phyloP scores from a whole-genome alignment of 2,329 filamentous ascomycete genomes.

The Colletotrichum orchidophilum region DNA sequence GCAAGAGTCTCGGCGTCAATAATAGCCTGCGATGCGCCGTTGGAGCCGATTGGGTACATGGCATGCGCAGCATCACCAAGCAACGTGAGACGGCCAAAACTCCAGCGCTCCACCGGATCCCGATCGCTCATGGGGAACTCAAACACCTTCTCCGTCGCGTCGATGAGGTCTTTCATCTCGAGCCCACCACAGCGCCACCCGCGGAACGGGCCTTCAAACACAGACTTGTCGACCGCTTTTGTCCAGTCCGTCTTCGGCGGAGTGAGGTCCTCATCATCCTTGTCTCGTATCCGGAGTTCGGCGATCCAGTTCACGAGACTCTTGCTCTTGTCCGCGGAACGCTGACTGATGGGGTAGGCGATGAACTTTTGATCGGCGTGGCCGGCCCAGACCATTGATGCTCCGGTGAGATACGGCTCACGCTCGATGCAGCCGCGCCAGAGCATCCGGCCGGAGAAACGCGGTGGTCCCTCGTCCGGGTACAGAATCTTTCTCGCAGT shows the following conservation, averaged over 20 bases:
- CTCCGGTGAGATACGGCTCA: slow-evolving; percentile 10
- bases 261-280: slow-evolving; percentile 6
- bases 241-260: slow-evolving; percentile 20
- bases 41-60: slow-evolving; percentile 35
- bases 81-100: slow-evolving; percentile 32
- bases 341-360: slow-evolving; percentile 23
- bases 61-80: slow-evolving; percentile 36
- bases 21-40: slow-evolving; percentile 31
- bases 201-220: slow-evolving; percentile 9
- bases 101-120: slow-evolving; percentile 33
- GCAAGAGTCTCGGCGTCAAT: slow-evolving; percentile 20
- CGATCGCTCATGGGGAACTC: slow-evolving; percentile 34
- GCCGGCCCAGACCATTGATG: slow-evolving; percentile 27
- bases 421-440: slow-evolving; percentile 25
- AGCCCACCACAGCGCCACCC: slow-evolving; percentile 12
- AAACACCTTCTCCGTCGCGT: slow-evolving; percentile 13
- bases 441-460: slow-evolving; percentile 24
- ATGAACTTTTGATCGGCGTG: slow-evolving; percentile 29
- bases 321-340: slow-evolving; percentile 7
- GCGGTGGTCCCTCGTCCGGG: slow-evolving; percentile 17
- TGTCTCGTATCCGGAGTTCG: slow-evolving; percentile 16
- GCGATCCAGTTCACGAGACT: slow-evolving; percentile 28
- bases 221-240: slow-evolving; percentile 18
- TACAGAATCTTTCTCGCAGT: slow-evolving; percentile 12
- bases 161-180: slow-evolving; percentile 14